Evolutionary conservation across 768 basidiomycete species (phyloP).

Genomic region (Russula earlei): DNA sequence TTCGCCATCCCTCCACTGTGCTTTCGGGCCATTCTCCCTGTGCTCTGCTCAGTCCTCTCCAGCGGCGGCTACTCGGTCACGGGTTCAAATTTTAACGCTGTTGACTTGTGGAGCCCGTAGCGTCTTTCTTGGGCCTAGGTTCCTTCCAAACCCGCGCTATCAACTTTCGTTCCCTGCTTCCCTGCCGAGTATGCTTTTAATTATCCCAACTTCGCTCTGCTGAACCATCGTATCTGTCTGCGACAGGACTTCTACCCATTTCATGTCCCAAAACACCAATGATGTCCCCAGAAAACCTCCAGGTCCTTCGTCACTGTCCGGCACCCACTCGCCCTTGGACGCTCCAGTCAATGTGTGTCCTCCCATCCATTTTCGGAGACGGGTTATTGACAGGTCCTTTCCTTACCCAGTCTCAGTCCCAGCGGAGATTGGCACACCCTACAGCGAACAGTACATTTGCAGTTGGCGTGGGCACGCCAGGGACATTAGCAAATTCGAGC

Average conservation of each 20-base stretch:
- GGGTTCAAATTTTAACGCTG: neutral
- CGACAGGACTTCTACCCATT: slow-evolving; percentile 10
- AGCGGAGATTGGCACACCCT: slow-evolving; percentile 38
- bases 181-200: neutral
- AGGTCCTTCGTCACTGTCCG: slow-evolving; percentile 57
- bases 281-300: slow-evolving; percentile 51
- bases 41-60: neutral
- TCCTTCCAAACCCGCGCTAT: slow-evolving; percentile 6
- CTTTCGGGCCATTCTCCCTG: neutral
- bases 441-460: slow-evolving; percentile 42
- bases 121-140: neutral
- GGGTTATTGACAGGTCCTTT: slow-evolving; percentile 7
- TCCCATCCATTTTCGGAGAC: neutral
- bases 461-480: slow-evolving; percentile 39
- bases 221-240: slow-evolving; percentile 3
- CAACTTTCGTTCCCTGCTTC: neutral
- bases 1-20: neutral
- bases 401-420: slow-evolving; percentile 29
- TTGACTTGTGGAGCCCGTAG: neutral
- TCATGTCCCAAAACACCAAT: slow-evolving; percentile 28
- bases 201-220: neutral
- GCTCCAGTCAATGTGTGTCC: slow-evolving; percentile 49
- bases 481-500: slow-evolving; percentile 34
- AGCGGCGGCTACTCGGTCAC: neutral
- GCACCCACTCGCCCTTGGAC: slow-evolving; percentile 49